Conservation (phyloP, 2,329 filamentous ascomycete genomes). For the Cladosporium sp. region DNA sequence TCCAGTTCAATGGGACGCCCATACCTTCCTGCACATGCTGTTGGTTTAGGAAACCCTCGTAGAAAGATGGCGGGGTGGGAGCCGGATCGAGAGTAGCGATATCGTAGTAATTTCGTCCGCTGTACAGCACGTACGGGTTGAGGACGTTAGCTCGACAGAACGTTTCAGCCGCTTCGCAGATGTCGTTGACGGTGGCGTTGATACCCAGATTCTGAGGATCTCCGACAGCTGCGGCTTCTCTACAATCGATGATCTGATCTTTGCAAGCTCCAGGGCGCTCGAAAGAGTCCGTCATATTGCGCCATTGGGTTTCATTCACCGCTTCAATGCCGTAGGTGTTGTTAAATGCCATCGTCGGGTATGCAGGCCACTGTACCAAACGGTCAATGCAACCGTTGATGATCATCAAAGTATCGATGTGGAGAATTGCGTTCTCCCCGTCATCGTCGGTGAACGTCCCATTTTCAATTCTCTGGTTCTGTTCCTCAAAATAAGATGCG, state of each 20-base stretch:
- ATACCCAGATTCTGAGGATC: constrained; percentile 44
- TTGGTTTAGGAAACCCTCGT: constrained; percentile 49
- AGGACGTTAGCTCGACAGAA: constrained; percentile 44
- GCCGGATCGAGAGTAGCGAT: constrained; percentile 45
- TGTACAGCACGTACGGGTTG: constrained; percentile 35
- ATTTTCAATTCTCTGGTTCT: constrained; percentile 48
- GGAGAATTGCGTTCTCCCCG: constrained; percentile 23
- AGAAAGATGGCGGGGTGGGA: constrained; percentile 34
- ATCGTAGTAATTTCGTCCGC: constrained; percentile 50
- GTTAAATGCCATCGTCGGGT: constrained; percentile 38
- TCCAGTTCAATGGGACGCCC: constrained; percentile 54
- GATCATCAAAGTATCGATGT: constrained; percentile 46
- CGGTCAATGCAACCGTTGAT: constrained; percentile 51
- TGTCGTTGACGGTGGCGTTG: constrained; percentile 31
- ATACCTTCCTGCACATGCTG: constrained; percentile 50
- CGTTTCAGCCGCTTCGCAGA: constrained; percentile 41
- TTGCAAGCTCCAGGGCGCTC: constrained; percentile 45
- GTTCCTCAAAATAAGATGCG: constrained; percentile 49
- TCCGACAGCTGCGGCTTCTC: constrained; percentile 39
- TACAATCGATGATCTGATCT: constrained; percentile 48
- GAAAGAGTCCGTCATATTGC: constrained; percentile 39
- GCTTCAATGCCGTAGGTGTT: constrained; percentile 51
- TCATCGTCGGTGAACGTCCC: neutral
- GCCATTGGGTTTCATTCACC: constrained; percentile 42
- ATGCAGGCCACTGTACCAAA: constrained; percentile 37